A percentile compares a stretch with the other conserved stretches of the same genome.
Evolutionary conservation across 2,329 filamentous ascomycete species (phyloP).

Genomic region (Botrytis galanthina): DNA sequence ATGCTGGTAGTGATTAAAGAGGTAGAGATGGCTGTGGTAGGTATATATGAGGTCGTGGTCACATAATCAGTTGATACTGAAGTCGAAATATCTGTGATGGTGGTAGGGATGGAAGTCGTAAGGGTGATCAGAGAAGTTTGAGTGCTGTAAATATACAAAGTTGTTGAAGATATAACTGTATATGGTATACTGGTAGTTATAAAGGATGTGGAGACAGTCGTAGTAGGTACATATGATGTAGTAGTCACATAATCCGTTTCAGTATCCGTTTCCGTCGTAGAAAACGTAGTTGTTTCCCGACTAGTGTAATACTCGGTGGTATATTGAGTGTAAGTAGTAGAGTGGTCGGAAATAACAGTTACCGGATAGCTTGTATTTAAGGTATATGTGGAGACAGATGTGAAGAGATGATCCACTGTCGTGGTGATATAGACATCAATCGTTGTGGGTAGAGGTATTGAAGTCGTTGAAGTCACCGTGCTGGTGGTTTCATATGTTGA

Average conservation of each 20-base stretch:
- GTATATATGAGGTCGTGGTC: not conserved
- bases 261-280: not conserved
- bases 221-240: not conserved
- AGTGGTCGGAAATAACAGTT: constrained; percentile 7
- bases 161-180: constrained; percentile 16
- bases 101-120: constrained; percentile 1
- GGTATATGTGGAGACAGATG: not conserved
- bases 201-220: not conserved
- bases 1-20: not conserved
- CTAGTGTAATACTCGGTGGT: constrained; percentile 5
- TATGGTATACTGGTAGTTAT: constrained; percentile 9
- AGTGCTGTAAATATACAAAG: constrained; percentile 11
- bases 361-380: constrained; percentile 10
- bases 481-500: constrained; percentile 16
- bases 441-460: constrained; percentile 1
- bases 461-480: constrained; percentile 2
- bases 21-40: not conserved
- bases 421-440: constrained; percentile 4
- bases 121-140: not conserved
- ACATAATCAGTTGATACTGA: constrained; percentile 8
- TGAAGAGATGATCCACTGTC: not conserved
- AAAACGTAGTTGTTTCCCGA: constrained; percentile 4
- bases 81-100: constrained; percentile 7
- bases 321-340: constrained; percentile 11
- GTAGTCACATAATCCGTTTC: constrained; percentile 1